Evolutionary conservation across 495 filamentous ascomycete genomes (phyloP).

Genomic region (Cercophora samala): DNA sequence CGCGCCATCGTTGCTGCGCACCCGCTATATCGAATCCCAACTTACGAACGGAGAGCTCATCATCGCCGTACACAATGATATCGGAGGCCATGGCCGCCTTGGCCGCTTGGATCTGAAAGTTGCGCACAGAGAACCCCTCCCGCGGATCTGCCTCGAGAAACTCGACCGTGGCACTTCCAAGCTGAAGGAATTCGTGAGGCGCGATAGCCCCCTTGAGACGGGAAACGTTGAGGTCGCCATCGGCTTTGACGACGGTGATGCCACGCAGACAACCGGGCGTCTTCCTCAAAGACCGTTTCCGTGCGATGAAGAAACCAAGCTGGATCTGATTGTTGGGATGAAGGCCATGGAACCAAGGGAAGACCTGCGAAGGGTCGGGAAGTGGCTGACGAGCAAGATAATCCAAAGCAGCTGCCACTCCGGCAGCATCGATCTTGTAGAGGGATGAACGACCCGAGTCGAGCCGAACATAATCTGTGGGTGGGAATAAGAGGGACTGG

Average conservation of each 20-base stretch:
- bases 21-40: conserved; percentile 67
- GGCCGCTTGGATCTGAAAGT: conserved; percentile 94
- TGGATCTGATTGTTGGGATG: conserved; percentile 87
- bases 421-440: conserved; percentile 67
- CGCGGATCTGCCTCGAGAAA: conserved; percentile 78
- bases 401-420: conserved; percentile 68
- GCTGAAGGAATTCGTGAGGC: conserved; percentile 70
- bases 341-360: conserved; percentile 98
- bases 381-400: conserved; percentile 71
- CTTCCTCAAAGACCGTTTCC: conserved; percentile 65
- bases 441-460: conserved; percentile 59
- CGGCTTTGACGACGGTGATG: conserved; percentile 84
- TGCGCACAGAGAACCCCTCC: conserved; percentile 80
- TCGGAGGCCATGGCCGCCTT: conserved; percentile 88
- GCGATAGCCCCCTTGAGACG: conserved; percentile 83
- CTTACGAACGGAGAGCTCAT: conserved; percentile 58
- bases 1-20: conserved; percentile 73
- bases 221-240: conserved; percentile 68
- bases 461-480: conserved; percentile 55
- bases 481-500: conserved; percentile 69
- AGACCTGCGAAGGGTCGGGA: conserved; percentile 78
- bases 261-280: conserved; percentile 78
- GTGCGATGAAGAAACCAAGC: conserved; percentile 78
- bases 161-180: conserved; percentile 38
- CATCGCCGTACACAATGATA: conserved; percentile 84